Percentiles rank a stretch among this genome's conserved stretches.
phyloP scores from a whole-genome alignment of 106 monocot genomes.

The Narthecium ossifragum region DNA sequence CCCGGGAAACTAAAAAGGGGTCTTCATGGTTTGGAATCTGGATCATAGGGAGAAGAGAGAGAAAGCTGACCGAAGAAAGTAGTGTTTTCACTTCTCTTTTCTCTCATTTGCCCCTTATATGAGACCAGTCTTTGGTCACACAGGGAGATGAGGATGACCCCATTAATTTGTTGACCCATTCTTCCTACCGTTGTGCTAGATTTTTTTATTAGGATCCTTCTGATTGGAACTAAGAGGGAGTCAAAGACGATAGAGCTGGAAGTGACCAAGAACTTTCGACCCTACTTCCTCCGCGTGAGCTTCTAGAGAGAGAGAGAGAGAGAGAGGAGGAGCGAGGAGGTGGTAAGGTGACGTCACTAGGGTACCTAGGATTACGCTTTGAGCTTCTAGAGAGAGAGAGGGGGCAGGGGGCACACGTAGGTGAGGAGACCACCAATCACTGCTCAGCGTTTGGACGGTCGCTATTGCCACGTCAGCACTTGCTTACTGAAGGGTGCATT shows the following conservation, averaged over 20 bases:
- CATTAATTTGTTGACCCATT: neutral
- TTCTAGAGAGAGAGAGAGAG: too few relatives aligned
- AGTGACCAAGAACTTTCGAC: slow-evolving; percentile 26
- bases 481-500: too few relatives aligned
- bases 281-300: neutral
- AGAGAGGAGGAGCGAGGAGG: neutral
- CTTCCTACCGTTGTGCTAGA: neutral
- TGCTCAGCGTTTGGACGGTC: too few relatives aligned
- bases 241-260: slow-evolving; percentile 14
- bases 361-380: neutral
- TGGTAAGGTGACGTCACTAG: neutral
- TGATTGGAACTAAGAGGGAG: neutral
- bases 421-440: too few relatives aligned
- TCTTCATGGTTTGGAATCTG: neutral
- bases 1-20: neutral
- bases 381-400: too few relatives aligned
- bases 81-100: neutral
- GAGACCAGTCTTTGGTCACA: slow-evolving; percentile 28
- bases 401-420: too few relatives aligned
- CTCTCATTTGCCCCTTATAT: neutral
- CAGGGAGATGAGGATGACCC: neutral
- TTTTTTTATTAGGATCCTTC: too few relatives aligned
- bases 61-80: slow-evolving; percentile 7
- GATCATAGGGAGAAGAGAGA: neutral
- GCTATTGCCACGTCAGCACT: too few relatives aligned